A percentile compares a stretch with the other conserved stretches of the same genome.
Conservation (phyloP, 306 rosid species). For the Bauhinia variegata region DNA sequence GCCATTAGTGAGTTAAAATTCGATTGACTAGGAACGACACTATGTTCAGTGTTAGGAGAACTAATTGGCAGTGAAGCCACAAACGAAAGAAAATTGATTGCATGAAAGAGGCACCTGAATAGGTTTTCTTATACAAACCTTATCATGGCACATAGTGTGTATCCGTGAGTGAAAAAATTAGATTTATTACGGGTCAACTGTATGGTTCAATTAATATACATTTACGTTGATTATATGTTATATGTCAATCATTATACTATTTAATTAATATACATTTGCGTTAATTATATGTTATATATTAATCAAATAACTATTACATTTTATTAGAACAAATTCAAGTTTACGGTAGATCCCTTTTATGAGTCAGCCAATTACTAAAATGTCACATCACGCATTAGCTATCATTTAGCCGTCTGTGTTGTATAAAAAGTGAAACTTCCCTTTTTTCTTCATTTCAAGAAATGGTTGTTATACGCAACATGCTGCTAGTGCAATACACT, state of each 20-base stretch:
- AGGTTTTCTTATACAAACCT: neutral
- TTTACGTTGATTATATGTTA: too few species aligned
- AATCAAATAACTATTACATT: too few species aligned
- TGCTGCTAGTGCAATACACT: slow-evolving; percentile 25
- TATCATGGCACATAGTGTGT: neutral
- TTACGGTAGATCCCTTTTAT: too few species aligned
- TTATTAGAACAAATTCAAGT: too few species aligned
- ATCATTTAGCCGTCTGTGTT: neutral
- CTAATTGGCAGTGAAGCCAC: neutral
- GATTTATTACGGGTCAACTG: too few species aligned
- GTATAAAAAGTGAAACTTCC: neutral
- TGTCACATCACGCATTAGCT: slow-evolving; percentile 1
- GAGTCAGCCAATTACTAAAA: neutral
- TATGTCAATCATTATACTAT: too few species aligned
- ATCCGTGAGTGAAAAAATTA: too few species aligned
- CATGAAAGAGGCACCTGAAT: slow-evolving; percentile 3
- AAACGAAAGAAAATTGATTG: slow-evolving; percentile 6
- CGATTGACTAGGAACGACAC: too few species aligned
- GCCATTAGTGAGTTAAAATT: too few species aligned
- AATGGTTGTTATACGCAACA: slow-evolving; percentile 25
- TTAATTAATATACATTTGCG: too few species aligned
- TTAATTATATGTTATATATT: too few species aligned
- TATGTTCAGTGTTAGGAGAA: slow-evolving; percentile 21
- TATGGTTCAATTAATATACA: too few species aligned
- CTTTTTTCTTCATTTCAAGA: neutral